Evolutionary conservation across 2,329 filamentous ascomycete genomes (phyloP), one percentile per base, ranked within the genome.

Genomic region (Endothia cerciana): DNA sequence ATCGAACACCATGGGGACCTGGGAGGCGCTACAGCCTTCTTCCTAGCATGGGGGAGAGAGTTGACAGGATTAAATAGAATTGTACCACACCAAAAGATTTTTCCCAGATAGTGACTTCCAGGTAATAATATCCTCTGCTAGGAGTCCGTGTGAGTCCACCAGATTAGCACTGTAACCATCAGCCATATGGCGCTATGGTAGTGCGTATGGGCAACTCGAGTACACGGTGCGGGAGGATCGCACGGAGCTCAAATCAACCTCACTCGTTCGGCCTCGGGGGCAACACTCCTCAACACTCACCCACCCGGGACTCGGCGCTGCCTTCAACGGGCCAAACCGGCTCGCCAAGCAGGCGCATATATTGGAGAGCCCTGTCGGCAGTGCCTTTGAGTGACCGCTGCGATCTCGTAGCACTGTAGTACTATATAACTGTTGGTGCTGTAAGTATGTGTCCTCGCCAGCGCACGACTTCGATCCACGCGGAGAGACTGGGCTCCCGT

Each of bases 1-100:
- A 25, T 74, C 72, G n/a, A 76, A 76, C 43, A 62, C 81, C 45
- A 77, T 86, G 74, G 81, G 81, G 15, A 79, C 82, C 28, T 87
- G 85, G 84, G 83, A 87, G 71, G 83, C 84, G 4, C 71, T 87
- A 71, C 84, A 84, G 72, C 85, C 85, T 38, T 73, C 64, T 38
- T 73, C 60, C 17, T 68, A 66, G 43, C 30, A 33, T 43, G 17
- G 38, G 61, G 28, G 60, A 45, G 59, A n/a, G 3, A 3, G 25
- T 17, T 7, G 25, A 59, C 17, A 2, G 30, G 38, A 38, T 58
- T 43, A 45, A 43, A 30, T 22, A 30, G 15, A 51, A 17, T 7
- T 6, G 25, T 51, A 5, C 7, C 22, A 4, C 1, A 28, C 7
- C 25, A 17, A 17, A 30, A 28, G 11, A 28, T 25, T n/a, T 22